Evolutionary conservation across 176 grass and related monocot species (phyloP).

Genomic region (Phyllostachys edulis): DNA sequence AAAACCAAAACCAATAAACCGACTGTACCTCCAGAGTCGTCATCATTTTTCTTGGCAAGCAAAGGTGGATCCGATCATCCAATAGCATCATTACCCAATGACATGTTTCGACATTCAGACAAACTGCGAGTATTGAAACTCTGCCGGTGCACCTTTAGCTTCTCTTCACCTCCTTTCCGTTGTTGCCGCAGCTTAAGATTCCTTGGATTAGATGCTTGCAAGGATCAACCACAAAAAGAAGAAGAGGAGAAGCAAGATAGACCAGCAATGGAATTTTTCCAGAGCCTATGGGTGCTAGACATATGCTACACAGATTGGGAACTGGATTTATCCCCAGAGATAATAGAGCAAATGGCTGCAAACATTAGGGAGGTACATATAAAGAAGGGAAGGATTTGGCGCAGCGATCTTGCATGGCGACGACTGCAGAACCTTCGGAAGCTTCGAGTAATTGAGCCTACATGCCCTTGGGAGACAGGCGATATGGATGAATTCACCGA

Average conservation of each 20-base stretch:
- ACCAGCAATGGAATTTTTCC: not conserved
- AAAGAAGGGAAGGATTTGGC: not conserved
- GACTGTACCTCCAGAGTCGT: not conserved
- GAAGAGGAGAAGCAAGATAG: not conserved
- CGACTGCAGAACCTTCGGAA: not conserved
- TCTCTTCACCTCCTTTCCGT: not conserved
- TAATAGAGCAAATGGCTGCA: not conserved
- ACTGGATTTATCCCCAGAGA: not conserved
- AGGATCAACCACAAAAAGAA: not conserved
- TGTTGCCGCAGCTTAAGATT: conserved; percentile 2
- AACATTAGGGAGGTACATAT: conserved; percentile 27
- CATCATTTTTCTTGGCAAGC: not conserved
- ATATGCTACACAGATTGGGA: conserved; percentile 9
- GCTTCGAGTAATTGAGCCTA: not conserved
- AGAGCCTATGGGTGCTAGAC: conserved; percentile 26
- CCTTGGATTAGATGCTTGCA: not conserved
- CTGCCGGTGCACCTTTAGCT: not conserved
- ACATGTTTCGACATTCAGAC: not conserved
- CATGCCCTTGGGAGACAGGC: not conserved
- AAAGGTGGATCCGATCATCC: not conserved
- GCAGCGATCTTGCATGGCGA: not conserved
- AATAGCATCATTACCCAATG: not conserved
- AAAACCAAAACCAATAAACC: too few relatives aligned
- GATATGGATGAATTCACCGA: not conserved
- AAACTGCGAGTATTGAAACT: not conserved